phyloP scores from a whole-genome alignment of 345 rosid species.

The Gynandropsis gynandra region DNA sequence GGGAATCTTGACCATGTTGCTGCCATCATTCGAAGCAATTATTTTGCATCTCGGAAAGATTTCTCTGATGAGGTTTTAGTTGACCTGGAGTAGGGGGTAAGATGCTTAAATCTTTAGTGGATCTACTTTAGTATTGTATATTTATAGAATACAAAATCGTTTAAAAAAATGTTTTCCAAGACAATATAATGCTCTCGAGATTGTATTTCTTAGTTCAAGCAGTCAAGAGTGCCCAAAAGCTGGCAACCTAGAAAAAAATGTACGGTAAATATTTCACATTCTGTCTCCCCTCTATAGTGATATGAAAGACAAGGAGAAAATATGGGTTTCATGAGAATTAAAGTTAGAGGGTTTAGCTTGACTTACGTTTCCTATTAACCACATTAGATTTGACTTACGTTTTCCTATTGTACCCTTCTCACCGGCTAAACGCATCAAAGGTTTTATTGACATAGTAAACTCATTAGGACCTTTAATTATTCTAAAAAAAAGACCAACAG shows the following conservation, averaged over 20 bases:
- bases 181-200: slow-evolving; percentile 20
- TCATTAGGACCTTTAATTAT: too few relatives aligned
- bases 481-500: too few relatives aligned
- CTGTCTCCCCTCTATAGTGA: too few relatives aligned
- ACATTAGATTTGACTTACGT: too few relatives aligned
- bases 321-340: too few relatives aligned
- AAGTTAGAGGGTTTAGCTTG: too few relatives aligned
- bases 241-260: slow-evolving; percentile 3
- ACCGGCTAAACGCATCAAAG: too few relatives aligned
- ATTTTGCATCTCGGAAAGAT: slow-evolving; percentile 20
- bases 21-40: slow-evolving; percentile 17
- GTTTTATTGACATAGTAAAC: too few relatives aligned
- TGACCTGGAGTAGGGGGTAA: slow-evolving; percentile 26
- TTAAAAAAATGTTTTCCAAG: slow-evolving; percentile 27
- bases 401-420: too few relatives aligned
- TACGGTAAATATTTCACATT: too few relatives aligned
- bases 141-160: background rate
- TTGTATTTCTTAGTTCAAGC: slow-evolving; percentile 12
- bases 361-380: too few relatives aligned
- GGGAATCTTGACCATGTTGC: slow-evolving; percentile 16
- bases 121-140: background rate
- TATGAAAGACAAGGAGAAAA: too few relatives aligned
- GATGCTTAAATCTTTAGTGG: slow-evolving; percentile 3
- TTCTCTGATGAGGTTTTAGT: slow-evolving; percentile 15
- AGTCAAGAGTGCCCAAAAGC: slow-evolving; percentile 12